Percentiles rank a stretch among this genome's conserved stretches.
These are phyloP conservation scores for Logfia minima DNA, from an alignment of 129 eudicot genomes.

Conservation along the genomic window DNA sequence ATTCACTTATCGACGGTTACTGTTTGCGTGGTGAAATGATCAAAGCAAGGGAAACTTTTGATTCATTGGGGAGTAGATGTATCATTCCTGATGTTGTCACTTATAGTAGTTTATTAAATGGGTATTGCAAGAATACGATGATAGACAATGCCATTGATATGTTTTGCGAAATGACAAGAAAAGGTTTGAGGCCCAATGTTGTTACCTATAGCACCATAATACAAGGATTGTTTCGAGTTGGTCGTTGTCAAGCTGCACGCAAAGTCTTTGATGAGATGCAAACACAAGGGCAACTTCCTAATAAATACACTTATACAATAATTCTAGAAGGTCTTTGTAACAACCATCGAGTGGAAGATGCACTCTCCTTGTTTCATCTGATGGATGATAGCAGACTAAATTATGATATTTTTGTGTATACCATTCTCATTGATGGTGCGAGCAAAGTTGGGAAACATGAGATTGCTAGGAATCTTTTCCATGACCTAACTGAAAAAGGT, in stretches of 20 bases:
- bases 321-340: background rate
- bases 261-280: background rate
- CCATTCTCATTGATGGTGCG: no score
- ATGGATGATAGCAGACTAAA: no score
- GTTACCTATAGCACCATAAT: background rate
- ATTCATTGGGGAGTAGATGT: background rate
- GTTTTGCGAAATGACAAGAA: background rate
- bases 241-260: background rate
- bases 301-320: background rate
- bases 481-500: no score
- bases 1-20: no score
- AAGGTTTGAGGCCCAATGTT: background rate
- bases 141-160: background rate
- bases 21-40: no score
- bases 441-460: no score
- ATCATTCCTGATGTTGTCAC: background rate
- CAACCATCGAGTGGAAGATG: background rate
- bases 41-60: slow-evolving; percentile 27
- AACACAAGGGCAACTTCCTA: background rate
- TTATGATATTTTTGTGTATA: no score
- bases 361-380: background rate
- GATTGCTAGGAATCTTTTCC: no score
- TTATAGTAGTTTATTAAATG: slow-evolving; percentile 28
- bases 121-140: slow-evolving; percentile 25
- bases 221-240: background rate